Percentiles rank a stretch among this genome's conserved stretches.
These are phyloP conservation scores for Trametes cubensis DNA, from an alignment of 768 basidiomycete species.

Conservation along the genomic window DNA sequence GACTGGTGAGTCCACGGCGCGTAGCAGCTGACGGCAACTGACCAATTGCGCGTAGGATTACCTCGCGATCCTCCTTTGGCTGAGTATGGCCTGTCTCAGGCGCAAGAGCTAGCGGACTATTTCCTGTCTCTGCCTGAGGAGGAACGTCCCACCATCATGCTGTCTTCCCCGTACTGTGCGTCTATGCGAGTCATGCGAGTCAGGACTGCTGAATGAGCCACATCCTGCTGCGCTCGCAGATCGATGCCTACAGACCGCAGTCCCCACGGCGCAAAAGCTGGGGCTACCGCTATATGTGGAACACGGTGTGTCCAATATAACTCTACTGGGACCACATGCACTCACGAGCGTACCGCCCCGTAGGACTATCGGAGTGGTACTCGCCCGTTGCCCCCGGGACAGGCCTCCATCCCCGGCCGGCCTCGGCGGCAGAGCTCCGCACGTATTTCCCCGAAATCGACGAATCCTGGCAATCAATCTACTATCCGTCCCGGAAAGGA, in stretches of 20 bases:
- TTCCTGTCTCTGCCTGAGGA: slow-evolving; percentile 65
- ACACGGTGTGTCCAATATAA: slow-evolving; percentile 54
- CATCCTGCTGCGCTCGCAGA: slow-evolving; percentile 45
- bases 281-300: slow-evolving; percentile 75
- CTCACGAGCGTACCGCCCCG: not conserved
- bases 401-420: slow-evolving; percentile 77
- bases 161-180: slow-evolving; percentile 84
- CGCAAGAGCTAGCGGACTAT: slow-evolving; percentile 68
- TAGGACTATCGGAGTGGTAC: slow-evolving; percentile 80
- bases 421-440: slow-evolving; percentile 53
- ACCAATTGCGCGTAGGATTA: slow-evolving; percentile 44
- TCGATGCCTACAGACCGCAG: slow-evolving; percentile 83
- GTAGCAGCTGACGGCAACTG: no score
- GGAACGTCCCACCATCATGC: slow-evolving; percentile 73
- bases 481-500: slow-evolving; percentile 72
- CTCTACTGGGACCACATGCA: not conserved
- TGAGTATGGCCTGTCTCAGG: slow-evolving; percentile 73
- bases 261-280: slow-evolving; percentile 63
- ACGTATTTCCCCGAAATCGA: slow-evolving; percentile 64
- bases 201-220: not conserved
- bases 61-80: slow-evolving; percentile 76
- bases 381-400: slow-evolving; percentile 67
- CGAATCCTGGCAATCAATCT: slow-evolving; percentile 62
- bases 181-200: not conserved
- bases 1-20: slow-evolving; percentile 26